Conservation (phyloP, 768 basidiomycete genomes). For the Russula sp. region DNA sequence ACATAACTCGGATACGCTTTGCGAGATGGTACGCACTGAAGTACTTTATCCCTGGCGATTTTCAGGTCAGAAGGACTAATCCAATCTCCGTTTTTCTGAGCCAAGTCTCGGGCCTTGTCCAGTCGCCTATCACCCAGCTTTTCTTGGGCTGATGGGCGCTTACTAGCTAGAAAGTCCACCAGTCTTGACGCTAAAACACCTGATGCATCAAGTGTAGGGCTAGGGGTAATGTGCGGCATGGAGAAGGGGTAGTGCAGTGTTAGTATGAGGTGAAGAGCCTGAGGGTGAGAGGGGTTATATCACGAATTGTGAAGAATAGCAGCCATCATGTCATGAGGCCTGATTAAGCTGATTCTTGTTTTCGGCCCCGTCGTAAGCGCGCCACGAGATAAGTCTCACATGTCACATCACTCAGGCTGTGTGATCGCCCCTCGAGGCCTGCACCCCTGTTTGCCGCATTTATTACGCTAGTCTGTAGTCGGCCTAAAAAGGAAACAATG, state of each 20-base stretch:
- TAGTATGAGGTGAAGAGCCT: not conserved
- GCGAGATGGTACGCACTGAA: not conserved
- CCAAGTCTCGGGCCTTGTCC: conserved; percentile 9
- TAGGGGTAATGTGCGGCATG: not conserved
- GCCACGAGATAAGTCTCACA: not conserved
- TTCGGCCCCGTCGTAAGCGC: not conserved
- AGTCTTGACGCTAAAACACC: conserved; percentile 13
- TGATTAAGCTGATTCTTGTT: too few species aligned
- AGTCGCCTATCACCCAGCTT: conserved; percentile 4
- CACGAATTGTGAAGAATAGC: not conserved
- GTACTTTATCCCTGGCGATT: conserved; percentile 9
- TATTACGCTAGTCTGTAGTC: too few species aligned
- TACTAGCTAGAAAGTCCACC: not conserved
- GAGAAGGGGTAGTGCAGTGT: not conserved
- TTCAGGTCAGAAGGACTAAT: not conserved
- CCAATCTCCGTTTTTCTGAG: not conserved
- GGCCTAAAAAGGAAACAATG: too few species aligned
- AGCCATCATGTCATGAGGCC: not conserved
- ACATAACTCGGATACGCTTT: too few species aligned
- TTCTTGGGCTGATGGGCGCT: not conserved
- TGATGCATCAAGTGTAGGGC: conserved; percentile 8
- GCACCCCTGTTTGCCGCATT: not conserved
- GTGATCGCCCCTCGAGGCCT: not conserved
- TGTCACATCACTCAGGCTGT: not conserved
- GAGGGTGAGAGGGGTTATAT: not conserved